These are phyloP conservation scores for Metarhizium sp. DNA, from an alignment of 2,329 filamentous ascomycete species.

Conservation along the genomic window DNA sequence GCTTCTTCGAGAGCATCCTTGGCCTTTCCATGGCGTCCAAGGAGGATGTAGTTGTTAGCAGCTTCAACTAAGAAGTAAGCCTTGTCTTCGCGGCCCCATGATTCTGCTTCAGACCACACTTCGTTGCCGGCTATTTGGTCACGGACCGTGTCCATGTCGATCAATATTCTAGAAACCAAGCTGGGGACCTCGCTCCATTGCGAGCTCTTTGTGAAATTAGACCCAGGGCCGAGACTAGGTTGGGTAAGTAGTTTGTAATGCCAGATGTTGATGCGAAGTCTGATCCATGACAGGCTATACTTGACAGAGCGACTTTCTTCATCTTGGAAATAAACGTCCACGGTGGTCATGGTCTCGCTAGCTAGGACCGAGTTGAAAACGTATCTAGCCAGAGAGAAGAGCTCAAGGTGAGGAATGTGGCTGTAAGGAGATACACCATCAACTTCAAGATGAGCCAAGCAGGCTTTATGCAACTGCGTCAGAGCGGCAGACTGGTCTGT, in stretches of 20 bases:
- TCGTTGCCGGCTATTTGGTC: slow-evolving; percentile 25
- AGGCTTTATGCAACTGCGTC: slow-evolving; percentile 39
- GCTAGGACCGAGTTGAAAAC: slow-evolving; percentile 27
- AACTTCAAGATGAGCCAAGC: slow-evolving; percentile 60
- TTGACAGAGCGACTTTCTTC: slow-evolving; percentile 37
- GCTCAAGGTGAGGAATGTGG: slow-evolving; percentile 72
- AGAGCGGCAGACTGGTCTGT: slow-evolving; percentile 13
- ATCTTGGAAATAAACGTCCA: slow-evolving; percentile 16
- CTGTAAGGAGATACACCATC: slow-evolving; percentile 85
- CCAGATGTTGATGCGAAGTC: slow-evolving; percentile 65
- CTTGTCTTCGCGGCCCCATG: slow-evolving; percentile 39
- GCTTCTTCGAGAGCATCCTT: slow-evolving; percentile 61
- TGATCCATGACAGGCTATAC: slow-evolving; percentile 46
- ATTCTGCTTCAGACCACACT: slow-evolving; percentile 24
- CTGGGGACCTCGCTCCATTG: slow-evolving; percentile 51
- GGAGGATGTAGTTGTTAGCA: slow-evolving; percentile 72
- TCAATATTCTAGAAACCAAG: slow-evolving; percentile 41
- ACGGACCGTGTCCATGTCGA: slow-evolving; percentile 32
- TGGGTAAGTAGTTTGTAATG: slow-evolving; percentile 52
- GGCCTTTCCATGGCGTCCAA: slow-evolving; percentile 72
- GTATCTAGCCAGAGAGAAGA: slow-evolving; percentile 64
- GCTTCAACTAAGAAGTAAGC: slow-evolving; percentile 72
- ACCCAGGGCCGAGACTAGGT: slow-evolving; percentile 43
- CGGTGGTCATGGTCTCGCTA: slow-evolving; percentile 12
- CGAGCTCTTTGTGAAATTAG: slow-evolving; percentile 44